phyloP scores from a whole-genome alignment of 441 rosid species.

The Rhodomyrtus psidioides region DNA sequence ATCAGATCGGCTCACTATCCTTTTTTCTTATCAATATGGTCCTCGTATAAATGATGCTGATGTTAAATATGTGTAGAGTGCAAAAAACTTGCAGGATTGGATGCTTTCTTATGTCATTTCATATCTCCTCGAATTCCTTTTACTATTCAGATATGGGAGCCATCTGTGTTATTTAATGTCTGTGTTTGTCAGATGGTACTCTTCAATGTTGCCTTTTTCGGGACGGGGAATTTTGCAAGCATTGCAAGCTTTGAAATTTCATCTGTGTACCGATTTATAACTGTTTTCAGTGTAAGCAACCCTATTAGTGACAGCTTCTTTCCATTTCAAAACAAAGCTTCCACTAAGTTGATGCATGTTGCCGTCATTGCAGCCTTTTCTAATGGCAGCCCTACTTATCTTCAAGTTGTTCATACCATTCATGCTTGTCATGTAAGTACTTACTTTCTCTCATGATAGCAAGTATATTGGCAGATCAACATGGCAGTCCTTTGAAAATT shows the following conservation, averaged over 20 bases:
- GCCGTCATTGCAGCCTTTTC: slow-evolving; percentile 61
- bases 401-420: slow-evolving; percentile 98
- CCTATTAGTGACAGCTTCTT: not conserved
- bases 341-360: slow-evolving; percentile 7
- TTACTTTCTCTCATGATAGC: not conserved
- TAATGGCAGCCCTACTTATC: slow-evolving; percentile 92
- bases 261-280: slow-evolving; percentile 89
- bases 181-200: slow-evolving; percentile 62
- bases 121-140: not conserved
- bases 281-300: slow-evolving; percentile 85
- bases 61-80: not conserved
- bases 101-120: not conserved
- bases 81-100: not conserved
- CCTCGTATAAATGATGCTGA: not conserved
- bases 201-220: slow-evolving; percentile 92
- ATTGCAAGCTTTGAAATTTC: slow-evolving; percentile 99
- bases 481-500: not conserved
- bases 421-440: slow-evolving; percentile 92
- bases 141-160: not conserved
- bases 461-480: not conserved
- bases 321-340: slow-evolving; percentile 1
- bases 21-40: not conserved
- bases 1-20: not conserved
- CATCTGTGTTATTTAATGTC: not conserved
- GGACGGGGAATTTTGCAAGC: slow-evolving; percentile 96